Percentiles rank a stretch among this genome's conserved stretches.
phyloP scores from a whole-genome alignment of 495 filamentous ascomycete species.

The Penicillium pulvis region DNA sequence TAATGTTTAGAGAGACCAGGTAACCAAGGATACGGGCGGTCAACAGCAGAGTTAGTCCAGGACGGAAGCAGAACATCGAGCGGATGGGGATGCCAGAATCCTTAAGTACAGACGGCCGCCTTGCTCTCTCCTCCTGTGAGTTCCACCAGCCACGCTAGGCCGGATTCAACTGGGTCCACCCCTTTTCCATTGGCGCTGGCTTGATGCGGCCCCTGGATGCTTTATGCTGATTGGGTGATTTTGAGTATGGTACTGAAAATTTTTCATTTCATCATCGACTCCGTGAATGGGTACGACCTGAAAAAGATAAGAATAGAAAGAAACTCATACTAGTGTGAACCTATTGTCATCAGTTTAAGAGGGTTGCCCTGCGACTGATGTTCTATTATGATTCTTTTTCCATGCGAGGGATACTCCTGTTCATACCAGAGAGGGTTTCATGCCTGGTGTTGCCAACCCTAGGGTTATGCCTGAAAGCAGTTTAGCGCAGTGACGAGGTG shows the following conservation, averaged over 20 bases:
- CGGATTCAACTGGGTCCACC: slow-evolving; percentile 38
- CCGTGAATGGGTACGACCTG: slow-evolving; percentile 3
- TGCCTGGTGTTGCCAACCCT: slow-evolving; percentile 14
- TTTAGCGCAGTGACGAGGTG: slow-evolving; percentile 11
- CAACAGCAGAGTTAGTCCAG: slow-evolving; percentile 36
- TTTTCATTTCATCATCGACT: slow-evolving; percentile 10
- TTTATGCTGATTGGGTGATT: slow-evolving; percentile 34
- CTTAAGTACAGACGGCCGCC: slow-evolving; percentile 53
- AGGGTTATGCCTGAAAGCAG: slow-evolving; percentile 14
- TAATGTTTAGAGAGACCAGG: slow-evolving; percentile 19
- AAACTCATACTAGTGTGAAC: neutral
- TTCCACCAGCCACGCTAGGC: slow-evolving; percentile 45
- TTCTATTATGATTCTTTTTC: neutral
- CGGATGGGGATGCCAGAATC: slow-evolving; percentile 51
- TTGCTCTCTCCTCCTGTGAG: slow-evolving; percentile 42
- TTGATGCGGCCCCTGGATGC: neutral
- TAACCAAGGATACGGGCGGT: slow-evolving; percentile 24
- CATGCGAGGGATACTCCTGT: slow-evolving; percentile 16
- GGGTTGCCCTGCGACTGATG: no score
- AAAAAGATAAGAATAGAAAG: slow-evolving; percentile 6
- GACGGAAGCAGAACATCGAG: slow-evolving; percentile 39
- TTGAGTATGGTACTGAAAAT: slow-evolving; percentile 6
- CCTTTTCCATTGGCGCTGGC: slow-evolving; percentile 27
- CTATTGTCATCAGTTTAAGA: neutral
- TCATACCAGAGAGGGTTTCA: slow-evolving; percentile 11